Conservation (phyloP, 169 alveolate species). For the Fabrea salina region DNA sequence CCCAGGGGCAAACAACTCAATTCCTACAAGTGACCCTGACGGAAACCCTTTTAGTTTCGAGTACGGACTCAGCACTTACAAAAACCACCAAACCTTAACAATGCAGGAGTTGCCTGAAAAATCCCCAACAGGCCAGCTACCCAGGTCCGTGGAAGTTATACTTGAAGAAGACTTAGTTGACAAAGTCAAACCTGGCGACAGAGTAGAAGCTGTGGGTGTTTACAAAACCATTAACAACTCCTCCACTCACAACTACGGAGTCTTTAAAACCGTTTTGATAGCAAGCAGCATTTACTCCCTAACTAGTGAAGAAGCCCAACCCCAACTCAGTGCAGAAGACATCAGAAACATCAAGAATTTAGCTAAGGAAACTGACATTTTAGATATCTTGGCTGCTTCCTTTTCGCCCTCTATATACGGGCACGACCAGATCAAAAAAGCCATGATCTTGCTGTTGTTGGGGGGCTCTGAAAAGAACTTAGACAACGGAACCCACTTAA, state of each 20-base stretch:
- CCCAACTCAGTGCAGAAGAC: slow-evolving; percentile 74
- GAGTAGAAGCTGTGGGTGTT: slow-evolving; percentile 95
- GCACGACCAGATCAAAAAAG: slow-evolving; percentile 91
- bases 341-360: slow-evolving; percentile 74
- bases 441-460: slow-evolving; percentile 88
- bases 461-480: slow-evolving; percentile 94
- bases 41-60: slow-evolving; percentile 85
- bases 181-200: slow-evolving; percentile 92
- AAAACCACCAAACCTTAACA: slow-evolving; percentile 89
- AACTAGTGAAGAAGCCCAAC: slow-evolving; percentile 60
- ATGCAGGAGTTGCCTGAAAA: slow-evolving; percentile 98
- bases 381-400: slow-evolving; percentile 89
- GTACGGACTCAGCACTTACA: slow-evolving; percentile 92
- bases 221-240: slow-evolving; percentile 86
- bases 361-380: slow-evolving; percentile 67
- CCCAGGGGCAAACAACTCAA: slow-evolving; percentile 54
- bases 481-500: slow-evolving; percentile 91
- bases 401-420: slow-evolving; percentile 98
- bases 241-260: slow-evolving; percentile 80
- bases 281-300: slow-evolving; percentile 86
- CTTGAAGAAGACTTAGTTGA: slow-evolving; percentile 91
- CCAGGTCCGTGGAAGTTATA: slow-evolving; percentile 93
- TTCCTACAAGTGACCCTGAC: slow-evolving; percentile 79
- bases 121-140: slow-evolving; percentile 97
- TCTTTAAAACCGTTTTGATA: slow-evolving; percentile 89